phyloP scores from a whole-genome alignment of 2,329 filamentous ascomycete species.

The Stemphylium lycopersici region DNA sequence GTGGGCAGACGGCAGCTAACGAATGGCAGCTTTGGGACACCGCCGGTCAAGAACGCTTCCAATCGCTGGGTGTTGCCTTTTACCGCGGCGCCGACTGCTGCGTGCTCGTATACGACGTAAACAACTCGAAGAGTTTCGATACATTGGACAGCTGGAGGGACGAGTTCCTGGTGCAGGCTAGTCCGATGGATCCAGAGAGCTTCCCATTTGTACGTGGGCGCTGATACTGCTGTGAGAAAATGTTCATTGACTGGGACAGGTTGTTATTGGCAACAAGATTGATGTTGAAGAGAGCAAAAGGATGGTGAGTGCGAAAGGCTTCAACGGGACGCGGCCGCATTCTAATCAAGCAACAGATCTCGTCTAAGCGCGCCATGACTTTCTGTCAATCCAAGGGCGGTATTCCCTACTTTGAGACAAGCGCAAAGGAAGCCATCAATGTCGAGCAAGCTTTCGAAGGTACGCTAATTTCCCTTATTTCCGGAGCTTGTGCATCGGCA shows the following conservation, averaged over 20 bases:
- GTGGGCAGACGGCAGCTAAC: slow-evolving; percentile 20
- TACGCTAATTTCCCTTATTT: slow-evolving; percentile 34
- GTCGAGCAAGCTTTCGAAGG: slow-evolving; percentile 84
- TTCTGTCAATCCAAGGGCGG: slow-evolving; percentile 98
- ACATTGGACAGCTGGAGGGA: slow-evolving; percentile 98
- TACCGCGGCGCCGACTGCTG: slow-evolving; percentile 98
- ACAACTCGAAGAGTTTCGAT: slow-evolving; percentile 99
- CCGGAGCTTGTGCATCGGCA: not conserved
- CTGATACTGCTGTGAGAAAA: slow-evolving; percentile 16
- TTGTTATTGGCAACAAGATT: slow-evolving; percentile 98
- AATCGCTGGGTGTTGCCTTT: slow-evolving; percentile 95
- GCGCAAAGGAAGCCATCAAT: slow-evolving; percentile 97
- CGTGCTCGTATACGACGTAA: slow-evolving; percentile 96
- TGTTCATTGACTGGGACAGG: slow-evolving; percentile 57
- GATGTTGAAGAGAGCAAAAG: slow-evolving; percentile 98
- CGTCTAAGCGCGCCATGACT: slow-evolving; percentile 92
- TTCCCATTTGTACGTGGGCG: slow-evolving; percentile 83
- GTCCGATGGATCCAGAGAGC: slow-evolving; percentile 92
- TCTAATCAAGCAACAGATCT: slow-evolving; percentile 65
- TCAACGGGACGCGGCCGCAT: not conserved
- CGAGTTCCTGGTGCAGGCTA: slow-evolving; percentile 97
- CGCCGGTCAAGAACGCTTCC: slow-evolving; percentile 94
- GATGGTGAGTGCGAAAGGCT: slow-evolving; percentile 63
- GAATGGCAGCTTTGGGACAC: slow-evolving; percentile 87
- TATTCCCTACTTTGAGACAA: slow-evolving; percentile 99